These are phyloP conservation scores for Malus hybrid DNA, from an alignment of 331 rosid species.

Conservation along the genomic window DNA sequence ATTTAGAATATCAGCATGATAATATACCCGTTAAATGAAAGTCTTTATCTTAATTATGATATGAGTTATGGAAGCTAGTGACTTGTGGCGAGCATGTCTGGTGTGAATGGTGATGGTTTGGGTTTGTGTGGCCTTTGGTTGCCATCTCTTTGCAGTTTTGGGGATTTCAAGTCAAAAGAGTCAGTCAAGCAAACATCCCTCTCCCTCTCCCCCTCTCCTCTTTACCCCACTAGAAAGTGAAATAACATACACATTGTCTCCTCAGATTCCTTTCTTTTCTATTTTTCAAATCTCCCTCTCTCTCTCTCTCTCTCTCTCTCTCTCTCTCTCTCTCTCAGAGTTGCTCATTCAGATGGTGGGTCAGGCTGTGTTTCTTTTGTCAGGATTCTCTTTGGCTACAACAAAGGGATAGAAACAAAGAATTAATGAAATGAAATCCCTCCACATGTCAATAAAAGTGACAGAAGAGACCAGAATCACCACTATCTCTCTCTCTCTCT, in stretches of 20 bases:
- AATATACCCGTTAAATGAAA: neutral
- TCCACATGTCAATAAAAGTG: constrained; percentile 31
- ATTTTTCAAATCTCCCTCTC: constrained; percentile 22
- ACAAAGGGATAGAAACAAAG: constrained; percentile 35
- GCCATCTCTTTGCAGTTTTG: constrained; percentile 4
- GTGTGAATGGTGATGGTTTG: constrained; percentile 16
- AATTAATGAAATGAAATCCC: constrained; percentile 8
- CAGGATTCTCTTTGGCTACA: constrained; percentile 71
- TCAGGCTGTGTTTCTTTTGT: constrained; percentile 71
- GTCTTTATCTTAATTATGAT: neutral
- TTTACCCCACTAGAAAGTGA: constrained; percentile 68
- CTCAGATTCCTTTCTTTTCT: constrained; percentile 64
- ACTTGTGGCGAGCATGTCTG: neutral
- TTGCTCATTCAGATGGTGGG: constrained; percentile 71
- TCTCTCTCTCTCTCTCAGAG: constrained; percentile 20
- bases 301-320: constrained; percentile 27
- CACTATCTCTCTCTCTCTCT: neutral
- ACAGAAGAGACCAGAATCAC: constrained; percentile 23
- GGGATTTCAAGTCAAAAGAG: constrained; percentile 48
- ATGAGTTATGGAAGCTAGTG: neutral
- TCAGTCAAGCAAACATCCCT: constrained; percentile 47
- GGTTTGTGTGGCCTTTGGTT: constrained; percentile 20
- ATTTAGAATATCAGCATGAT: neutral
- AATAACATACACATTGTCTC: constrained; percentile 61
- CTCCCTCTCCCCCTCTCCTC: constrained; percentile 1